Base-by-base conservation (phyloP, 169 alveolate species). In the Cryptosporidium xiaoi region DNA sequence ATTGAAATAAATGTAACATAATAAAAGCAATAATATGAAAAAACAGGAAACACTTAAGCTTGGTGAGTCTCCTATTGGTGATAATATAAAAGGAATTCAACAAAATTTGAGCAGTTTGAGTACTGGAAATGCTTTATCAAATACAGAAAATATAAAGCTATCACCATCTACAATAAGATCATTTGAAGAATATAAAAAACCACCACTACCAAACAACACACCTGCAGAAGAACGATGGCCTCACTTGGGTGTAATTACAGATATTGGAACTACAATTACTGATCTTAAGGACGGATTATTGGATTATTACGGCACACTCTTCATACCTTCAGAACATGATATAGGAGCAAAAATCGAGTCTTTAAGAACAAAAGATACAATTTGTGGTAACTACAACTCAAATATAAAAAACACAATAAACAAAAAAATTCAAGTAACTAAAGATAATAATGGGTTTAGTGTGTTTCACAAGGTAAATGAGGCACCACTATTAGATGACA, bases 221-320 rank as follows among this genome's bases (percentile, higher is more conserved):
- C 44, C 87, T 10, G 77, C 51, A 20, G 87, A 77, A 62, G 87
- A 77, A 36, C 27, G 71, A 60, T 77, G 87, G 87, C 87, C 87
- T 18, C 87, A 77, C 48, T 36, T 77, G 29, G 64, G 64, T 60
- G 50, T 24, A 13, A 60, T 77, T 27, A 60, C 87, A 34, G 87
- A 77, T 24, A 77, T 77, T 27, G 71, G 87, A 27, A 60, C 69
- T 8, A 77, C 87, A 40, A 77, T 77, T 6, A 60, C 87, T 40
- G 87, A 77, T 31, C 51, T 77, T 29, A 77, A 77, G 40, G 46
- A 50, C 29, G 71, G 71, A 10, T 16, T 77, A 58, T 40, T 77
- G 13, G 71, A 77, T 31, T 77, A 77, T 20, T 77, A 77, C 31
- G 71, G 87, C 18, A 62, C 87, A 15, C 71, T 77, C 4, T 77